Conservation (phyloP, 441 rosid species). For the Gossypium schwendimanii region DNA sequence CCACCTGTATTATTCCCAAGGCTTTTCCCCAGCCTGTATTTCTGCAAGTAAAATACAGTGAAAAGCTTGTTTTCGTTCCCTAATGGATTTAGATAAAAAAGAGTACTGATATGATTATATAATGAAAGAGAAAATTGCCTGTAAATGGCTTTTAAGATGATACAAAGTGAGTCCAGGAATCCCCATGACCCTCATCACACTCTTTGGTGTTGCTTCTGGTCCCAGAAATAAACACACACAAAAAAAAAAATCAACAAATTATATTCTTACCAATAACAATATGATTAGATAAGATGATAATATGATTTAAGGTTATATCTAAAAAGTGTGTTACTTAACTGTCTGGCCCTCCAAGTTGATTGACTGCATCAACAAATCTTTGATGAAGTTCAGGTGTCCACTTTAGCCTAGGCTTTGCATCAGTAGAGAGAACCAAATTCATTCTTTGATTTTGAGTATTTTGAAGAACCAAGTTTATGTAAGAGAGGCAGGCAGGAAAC, state of each 20-base stretch:
- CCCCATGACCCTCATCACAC: conserved; percentile 77
- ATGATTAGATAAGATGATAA: conserved; percentile 5
- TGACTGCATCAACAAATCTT: conserved; percentile 67
- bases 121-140: conserved; percentile 33
- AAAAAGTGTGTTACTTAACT: conserved; percentile 39
- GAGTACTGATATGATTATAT: conserved; percentile 9
- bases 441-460: conserved; percentile 41
- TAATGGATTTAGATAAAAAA: neutral
- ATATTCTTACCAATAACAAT: neutral
- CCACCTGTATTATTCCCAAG: conserved; percentile 34
- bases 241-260: neutral
- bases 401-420: conserved; percentile 90
- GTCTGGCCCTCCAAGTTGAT: conserved; percentile 83
- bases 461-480: conserved; percentile 32
- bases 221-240: conserved; percentile 13
- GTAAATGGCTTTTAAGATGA: conserved; percentile 98
- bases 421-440: conserved; percentile 75
- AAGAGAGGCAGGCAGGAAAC: conserved; percentile 17
- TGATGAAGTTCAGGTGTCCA: conserved; percentile 93
- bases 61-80: neutral
- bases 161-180: conserved; percentile 88
- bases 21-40: conserved; percentile 81
- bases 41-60: conserved; percentile 39
- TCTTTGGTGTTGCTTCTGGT: conserved; percentile 91
- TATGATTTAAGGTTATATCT: neutral